phyloP scores from a whole-genome alignment of 208 protist genomes.

The Acanthamoeba lenticulata region DNA sequence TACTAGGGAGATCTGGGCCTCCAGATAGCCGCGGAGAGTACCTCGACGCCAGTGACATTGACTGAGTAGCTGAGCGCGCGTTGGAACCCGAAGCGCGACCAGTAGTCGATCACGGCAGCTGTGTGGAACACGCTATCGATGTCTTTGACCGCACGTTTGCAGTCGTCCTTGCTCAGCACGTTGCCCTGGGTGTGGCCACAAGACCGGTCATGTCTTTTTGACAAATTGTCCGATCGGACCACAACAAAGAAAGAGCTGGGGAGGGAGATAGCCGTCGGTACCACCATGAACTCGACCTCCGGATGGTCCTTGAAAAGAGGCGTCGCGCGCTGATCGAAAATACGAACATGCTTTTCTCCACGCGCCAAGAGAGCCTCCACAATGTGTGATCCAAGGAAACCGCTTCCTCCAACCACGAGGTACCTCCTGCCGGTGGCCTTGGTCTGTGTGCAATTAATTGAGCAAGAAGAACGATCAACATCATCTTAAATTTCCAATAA shows the following conservation, averaged over 20 bases:
- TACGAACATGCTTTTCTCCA: constrained; percentile 71
- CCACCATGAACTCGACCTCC: constrained; percentile 44
- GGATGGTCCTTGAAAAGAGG: constrained; percentile 65
- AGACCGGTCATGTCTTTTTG: neutral
- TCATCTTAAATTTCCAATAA: neutral
- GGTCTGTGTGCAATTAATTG: constrained; percentile 15
- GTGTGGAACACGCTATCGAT: constrained; percentile 75
- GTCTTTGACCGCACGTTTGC: constrained; percentile 65
- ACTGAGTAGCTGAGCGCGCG: neutral
- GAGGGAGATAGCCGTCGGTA: neutral
- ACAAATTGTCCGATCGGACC: neutral
- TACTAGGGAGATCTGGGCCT: neutral
- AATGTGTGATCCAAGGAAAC: constrained; percentile 81
- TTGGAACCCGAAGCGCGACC: constrained; percentile 53
- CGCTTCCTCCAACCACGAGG: constrained; percentile 77
- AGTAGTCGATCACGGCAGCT: constrained; percentile 57
- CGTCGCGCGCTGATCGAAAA: constrained; percentile 74
- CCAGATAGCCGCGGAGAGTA: neutral
- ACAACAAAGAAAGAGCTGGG: neutral
- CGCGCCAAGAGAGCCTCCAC: constrained; percentile 74
- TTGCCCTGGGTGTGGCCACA: neutral
- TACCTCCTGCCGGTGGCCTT: constrained; percentile 63
- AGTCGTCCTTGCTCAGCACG: constrained; percentile 71
- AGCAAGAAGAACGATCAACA: neutral
- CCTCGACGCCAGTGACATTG: constrained; percentile 26